Conservation (phyloP, 2,329 filamentous ascomycete genomes). For the Monosporascus sp. region DNA sequence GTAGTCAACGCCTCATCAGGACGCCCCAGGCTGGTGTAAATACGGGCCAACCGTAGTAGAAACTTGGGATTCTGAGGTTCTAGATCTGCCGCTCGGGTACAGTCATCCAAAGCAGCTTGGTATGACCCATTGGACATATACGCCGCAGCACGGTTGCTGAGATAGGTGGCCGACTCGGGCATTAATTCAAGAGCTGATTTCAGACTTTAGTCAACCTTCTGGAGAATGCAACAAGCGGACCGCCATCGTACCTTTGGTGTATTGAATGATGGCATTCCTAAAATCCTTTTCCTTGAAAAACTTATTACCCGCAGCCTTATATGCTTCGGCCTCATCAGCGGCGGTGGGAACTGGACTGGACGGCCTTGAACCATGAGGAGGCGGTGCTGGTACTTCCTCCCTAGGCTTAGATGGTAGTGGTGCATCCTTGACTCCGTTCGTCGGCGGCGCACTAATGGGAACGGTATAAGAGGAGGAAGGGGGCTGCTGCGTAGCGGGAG, state of each 20-base stretch:
- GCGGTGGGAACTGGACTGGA: slow-evolving; percentile 51
- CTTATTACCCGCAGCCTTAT: slow-evolving; percentile 91
- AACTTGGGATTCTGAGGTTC: slow-evolving; percentile 87
- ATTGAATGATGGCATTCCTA: slow-evolving; percentile 80
- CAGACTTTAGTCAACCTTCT: slow-evolving; percentile 7
- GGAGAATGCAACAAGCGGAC: slow-evolving; percentile 5
- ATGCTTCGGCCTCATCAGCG: slow-evolving; percentile 77
- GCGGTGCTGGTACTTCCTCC: slow-evolving; percentile 59
- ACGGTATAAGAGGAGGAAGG: slow-evolving; percentile 41
- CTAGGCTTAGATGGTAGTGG: slow-evolving; percentile 35
- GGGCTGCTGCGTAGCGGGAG: slow-evolving; percentile 39
- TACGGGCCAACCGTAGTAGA: slow-evolving; percentile 78
- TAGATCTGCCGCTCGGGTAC: slow-evolving; percentile 72
- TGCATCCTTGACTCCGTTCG: slow-evolving; percentile 42
- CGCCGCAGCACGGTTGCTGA: slow-evolving; percentile 91
- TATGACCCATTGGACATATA: slow-evolving; percentile 85
- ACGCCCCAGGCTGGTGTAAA: slow-evolving; percentile 81
- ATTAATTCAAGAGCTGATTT: slow-evolving; percentile 81
- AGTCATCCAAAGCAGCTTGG: slow-evolving; percentile 78
- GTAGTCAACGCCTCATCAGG: slow-evolving; percentile 83
- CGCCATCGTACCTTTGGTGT: slow-evolving; percentile 73
- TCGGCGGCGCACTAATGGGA: slow-evolving; percentile 39
- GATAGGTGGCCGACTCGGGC: slow-evolving; percentile 80
- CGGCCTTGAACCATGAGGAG: slow-evolving; percentile 64
- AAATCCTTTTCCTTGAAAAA: slow-evolving; percentile 96